A percentile compares a stretch with the other conserved stretches of the same genome.
Evolutionary conservation across 192 early-diverging fungal species (phyloP).

Genomic region (Rhizoclosmatium globosum): DNA sequence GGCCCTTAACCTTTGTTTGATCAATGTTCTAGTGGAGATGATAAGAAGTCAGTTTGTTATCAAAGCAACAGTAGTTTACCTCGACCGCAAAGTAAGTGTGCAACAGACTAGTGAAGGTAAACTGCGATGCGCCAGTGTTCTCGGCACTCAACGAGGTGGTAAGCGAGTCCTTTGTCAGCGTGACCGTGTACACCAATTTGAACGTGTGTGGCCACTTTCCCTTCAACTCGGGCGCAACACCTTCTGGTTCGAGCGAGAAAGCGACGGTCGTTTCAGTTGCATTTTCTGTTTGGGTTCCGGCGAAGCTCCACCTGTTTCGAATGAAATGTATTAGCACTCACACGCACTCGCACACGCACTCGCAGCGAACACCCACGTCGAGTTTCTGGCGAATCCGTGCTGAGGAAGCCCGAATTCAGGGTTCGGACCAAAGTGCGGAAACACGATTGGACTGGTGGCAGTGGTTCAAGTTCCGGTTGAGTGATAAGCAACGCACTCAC

Average conservation of each 20-base stretch:
- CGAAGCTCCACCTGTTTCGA: constrained; percentile 58
- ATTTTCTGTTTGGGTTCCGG: constrained; percentile 56
- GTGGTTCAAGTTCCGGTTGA: not conserved
- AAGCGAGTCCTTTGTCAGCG: constrained; percentile 71
- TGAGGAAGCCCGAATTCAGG: constrained; percentile 33
- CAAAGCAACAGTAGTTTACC: not conserved
- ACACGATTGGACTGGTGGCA: constrained; percentile 68
- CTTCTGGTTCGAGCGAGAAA: constrained; percentile 65
- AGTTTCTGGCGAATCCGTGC: constrained; percentile 48
- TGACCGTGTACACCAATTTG: constrained; percentile 80
- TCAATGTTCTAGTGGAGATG: constrained; percentile 60
- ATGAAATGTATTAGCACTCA: not conserved
- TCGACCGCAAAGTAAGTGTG: constrained; percentile 88
- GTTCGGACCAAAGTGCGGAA: constrained; percentile 75
- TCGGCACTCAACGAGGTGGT: constrained; percentile 76
- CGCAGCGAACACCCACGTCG: constrained; percentile 4
- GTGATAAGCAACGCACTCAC: not conserved
- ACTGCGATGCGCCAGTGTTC: constrained; percentile 74
- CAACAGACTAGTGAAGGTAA: constrained; percentile 88
- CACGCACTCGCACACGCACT: not conserved
- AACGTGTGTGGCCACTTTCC: constrained; percentile 77
- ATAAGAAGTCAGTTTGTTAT: not conserved
- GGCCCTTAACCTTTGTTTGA: constrained; percentile 66
- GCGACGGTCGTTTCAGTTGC: constrained; percentile 56
- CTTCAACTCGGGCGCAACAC: constrained; percentile 62